Base-by-base conservation (phyloP, 257 asterid species). In the Ligustrum vulgare region DNA sequence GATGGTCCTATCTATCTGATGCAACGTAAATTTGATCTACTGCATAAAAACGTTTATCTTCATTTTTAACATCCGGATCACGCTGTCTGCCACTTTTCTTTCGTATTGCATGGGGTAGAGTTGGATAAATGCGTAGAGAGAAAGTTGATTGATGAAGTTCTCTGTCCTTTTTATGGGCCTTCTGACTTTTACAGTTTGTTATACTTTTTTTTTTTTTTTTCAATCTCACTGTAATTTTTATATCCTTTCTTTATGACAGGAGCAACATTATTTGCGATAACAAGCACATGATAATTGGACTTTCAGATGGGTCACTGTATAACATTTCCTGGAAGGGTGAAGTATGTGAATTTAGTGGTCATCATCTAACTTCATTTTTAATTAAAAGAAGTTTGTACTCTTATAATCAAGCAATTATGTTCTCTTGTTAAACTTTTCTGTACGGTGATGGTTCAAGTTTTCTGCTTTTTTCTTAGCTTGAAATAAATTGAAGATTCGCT, bases 261-360 rank as follows among this genome's bases (percentile, higher is more conserved):
- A 86, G 90, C 88, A 86, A 86, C 77, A 78, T 86, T 70, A 62
- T 83, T 49, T 86, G 86, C 68, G 90, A 86, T 82, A 83, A 74
- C 85, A 86, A 79, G 77, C 83, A 86, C 73, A 77, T 86, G 83
- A 78, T 86, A 3, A 77, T 86, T 74, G 90, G 90, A 66, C 90
- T 86, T 80, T 79, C 86, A 58, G 86, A 86, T 83, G 90, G 90
- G 70, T 83, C 88, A 23, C 62, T 86, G 80, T 86, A 86, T 78
- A 86, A 78, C 69, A 83, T 86, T 74, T 86, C 90, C 36, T 86
- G 90, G 90, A 83, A 86, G 84, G 90, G 90, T 68, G 88, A 86
- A 88, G 90, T 86, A 75, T 79, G 67, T 28, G 68, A 20, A 63
- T 49, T 32, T 18, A 51, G 37, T 37, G 11, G 10, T 51, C 22